Percentiles rank a stretch among this genome's conserved stretches.
Conservation (phyloP, 768 basidiomycete genomes). For the Rhodocollybia butyracea region DNA sequence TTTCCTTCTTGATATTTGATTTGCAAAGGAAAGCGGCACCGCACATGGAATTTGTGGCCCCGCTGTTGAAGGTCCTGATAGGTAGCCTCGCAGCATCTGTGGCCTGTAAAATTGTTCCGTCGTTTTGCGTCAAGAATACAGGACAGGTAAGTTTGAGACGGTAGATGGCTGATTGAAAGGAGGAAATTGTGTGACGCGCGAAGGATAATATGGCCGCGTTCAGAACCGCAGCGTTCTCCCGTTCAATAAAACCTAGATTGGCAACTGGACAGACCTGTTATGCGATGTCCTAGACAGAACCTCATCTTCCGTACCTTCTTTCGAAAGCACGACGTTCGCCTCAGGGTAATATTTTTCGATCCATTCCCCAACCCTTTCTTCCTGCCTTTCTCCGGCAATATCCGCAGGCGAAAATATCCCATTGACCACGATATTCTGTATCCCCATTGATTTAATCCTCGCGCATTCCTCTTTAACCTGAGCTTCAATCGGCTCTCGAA, state of each 20-base stretch:
- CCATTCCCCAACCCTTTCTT: conserved; percentile 42
- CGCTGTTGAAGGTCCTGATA: conserved; percentile 53
- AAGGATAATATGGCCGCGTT: conserved; percentile 56
- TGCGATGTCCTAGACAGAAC: background rate
- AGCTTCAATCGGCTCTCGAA: conserved; percentile 30
- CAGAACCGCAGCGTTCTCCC: conserved; percentile 59
- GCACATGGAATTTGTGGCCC: conserved; percentile 63
- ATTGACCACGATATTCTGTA: conserved; percentile 38
- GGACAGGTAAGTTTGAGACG: conserved; percentile 38
- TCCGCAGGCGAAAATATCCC: conserved; percentile 51
- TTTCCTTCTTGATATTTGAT: conserved; percentile 28
- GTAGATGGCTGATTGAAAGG: conserved; percentile 43
- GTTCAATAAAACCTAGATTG: conserved; percentile 49
- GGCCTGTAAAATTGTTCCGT: conserved; percentile 44
- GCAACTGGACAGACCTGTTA: conserved; percentile 30
- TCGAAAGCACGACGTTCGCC: conserved; percentile 41
- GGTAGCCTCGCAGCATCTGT: conserved; percentile 46
- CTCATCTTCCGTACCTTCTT: conserved; percentile 25
- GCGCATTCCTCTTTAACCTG: conserved; percentile 38
- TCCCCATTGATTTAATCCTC: conserved; percentile 27
- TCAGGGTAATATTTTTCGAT: conserved; percentile 32
- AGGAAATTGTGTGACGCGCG: conserved; percentile 44
- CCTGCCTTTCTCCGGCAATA: conserved; percentile 35
- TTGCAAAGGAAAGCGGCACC: conserved; percentile 53
- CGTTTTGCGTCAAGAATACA: conserved; percentile 48